phyloP scores from a whole-genome alignment of 495 filamentous ascomycete species.

The Alectoria sarmentosa region DNA sequence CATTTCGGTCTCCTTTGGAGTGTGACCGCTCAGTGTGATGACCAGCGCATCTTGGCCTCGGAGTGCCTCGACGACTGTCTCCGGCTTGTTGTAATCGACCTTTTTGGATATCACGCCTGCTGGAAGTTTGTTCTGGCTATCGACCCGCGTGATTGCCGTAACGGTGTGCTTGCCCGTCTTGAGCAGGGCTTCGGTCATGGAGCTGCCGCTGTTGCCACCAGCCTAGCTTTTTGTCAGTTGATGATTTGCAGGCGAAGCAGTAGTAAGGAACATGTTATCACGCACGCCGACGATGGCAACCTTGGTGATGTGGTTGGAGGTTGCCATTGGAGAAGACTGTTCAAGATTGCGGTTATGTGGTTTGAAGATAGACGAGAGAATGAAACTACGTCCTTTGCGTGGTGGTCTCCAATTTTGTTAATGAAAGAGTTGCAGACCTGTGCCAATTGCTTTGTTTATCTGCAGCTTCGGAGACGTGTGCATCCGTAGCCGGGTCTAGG shows the following conservation, averaged over 20 bases:
- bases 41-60: constrained; percentile 49
- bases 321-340: background rate
- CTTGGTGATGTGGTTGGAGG: constrained; percentile 36
- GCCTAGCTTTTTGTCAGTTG: constrained; percentile 35
- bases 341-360: background rate
- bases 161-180: constrained; percentile 44
- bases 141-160: constrained; percentile 45
- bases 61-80: constrained; percentile 40
- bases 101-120: constrained; percentile 37
- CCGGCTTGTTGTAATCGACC: constrained; percentile 43
- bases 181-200: constrained; percentile 44
- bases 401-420: background rate
- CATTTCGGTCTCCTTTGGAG: constrained; percentile 36
- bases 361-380: background rate
- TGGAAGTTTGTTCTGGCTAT: constrained; percentile 36
- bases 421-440: background rate
- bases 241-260: background rate
- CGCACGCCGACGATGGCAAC: constrained; percentile 42
- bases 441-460: background rate
- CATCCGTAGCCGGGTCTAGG: background rate
- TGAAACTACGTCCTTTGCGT: background rate
- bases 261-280: background rate
- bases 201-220: constrained; percentile 48
- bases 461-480: background rate
- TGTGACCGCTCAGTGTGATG: constrained; percentile 44